Evolutionary conservation across 495 filamentous ascomycete genomes (phyloP).

Genomic region (Penicillium daleae): DNA sequence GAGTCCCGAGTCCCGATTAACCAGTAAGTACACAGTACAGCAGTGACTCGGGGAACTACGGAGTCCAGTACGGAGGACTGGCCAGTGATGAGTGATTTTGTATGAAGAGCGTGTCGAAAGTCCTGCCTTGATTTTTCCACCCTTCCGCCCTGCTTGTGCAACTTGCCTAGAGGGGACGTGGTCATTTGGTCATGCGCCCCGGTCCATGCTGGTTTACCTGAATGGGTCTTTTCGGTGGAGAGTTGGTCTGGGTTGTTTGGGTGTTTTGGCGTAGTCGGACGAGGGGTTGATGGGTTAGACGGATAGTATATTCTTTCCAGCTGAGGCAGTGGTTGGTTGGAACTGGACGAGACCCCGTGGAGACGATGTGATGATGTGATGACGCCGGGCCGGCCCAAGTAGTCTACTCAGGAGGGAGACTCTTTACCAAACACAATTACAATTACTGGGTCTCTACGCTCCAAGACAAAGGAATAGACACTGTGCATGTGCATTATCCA

Average conservation of each 20-base stretch:
- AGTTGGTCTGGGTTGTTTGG: neutral
- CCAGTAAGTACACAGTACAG: too few relatives aligned
- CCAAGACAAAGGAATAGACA: neutral
- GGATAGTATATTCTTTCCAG: neutral
- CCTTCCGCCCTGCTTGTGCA: neutral
- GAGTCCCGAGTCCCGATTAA: too few relatives aligned
- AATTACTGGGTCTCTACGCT: neutral
- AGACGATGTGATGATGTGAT: neutral
- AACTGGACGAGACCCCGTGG: neutral
- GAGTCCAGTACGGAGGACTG: too few relatives aligned
- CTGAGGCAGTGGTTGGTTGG: neutral
- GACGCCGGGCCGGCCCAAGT: too few relatives aligned
- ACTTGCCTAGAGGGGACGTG: neutral
- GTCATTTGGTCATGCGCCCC: conserved; percentile 2
- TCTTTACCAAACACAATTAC: too few relatives aligned
- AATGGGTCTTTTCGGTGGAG: neutral
- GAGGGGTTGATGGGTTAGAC: neutral
- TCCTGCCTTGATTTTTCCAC: neutral
- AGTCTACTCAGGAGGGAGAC: too few relatives aligned
- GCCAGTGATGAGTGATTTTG: too few relatives aligned
- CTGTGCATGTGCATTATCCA: conserved; percentile 6
- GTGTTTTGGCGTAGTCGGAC: neutral
- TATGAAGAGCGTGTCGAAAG: neutral
- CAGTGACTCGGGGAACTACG: too few relatives aligned
- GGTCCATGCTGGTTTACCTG: neutral